These are phyloP conservation scores for Scutellaria barbata DNA, from an alignment of 257 asterid genomes.

Conservation along the genomic window DNA sequence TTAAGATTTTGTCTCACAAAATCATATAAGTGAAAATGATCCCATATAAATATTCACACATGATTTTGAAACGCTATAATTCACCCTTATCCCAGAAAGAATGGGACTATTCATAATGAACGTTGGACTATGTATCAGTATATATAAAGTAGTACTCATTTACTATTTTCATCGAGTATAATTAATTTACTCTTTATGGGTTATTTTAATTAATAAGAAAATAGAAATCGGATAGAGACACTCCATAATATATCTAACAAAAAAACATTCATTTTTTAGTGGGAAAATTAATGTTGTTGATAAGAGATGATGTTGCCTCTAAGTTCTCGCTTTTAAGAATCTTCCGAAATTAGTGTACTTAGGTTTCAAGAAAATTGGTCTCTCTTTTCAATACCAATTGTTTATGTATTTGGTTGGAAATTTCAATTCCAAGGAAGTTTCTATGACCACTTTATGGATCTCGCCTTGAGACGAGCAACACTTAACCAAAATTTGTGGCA, in stretches of 20 bases:
- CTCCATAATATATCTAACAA: conserved; percentile 15
- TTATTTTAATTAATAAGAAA: background rate
- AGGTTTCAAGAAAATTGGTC: conserved; percentile 34
- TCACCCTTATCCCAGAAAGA: no score
- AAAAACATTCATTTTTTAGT: conserved; percentile 42
- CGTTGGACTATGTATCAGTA: no score
- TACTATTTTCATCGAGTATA: no score
- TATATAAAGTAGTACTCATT: no score
- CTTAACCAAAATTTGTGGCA: no score
- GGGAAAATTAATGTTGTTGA: conserved; percentile 29
- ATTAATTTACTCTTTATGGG: background rate
- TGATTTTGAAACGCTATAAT: no score
- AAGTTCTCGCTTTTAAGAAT: conserved; percentile 45
- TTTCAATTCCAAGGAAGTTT: conserved; percentile 62
- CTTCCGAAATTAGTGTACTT: conserved; percentile 40
- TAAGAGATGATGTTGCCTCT: conserved; percentile 40
- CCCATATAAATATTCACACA: no score
- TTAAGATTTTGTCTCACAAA: no score
- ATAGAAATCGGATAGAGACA: background rate
- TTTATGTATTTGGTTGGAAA: conserved; percentile 37
- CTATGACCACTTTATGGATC: conserved; percentile 44
- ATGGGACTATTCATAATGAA: no score
- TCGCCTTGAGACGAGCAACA: conserved; percentile 55
- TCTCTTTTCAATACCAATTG: conserved; percentile 32
- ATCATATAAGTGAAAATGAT: no score